phyloP scores from a whole-genome alignment of 331 rosid species.

The Malus hybrid region DNA sequence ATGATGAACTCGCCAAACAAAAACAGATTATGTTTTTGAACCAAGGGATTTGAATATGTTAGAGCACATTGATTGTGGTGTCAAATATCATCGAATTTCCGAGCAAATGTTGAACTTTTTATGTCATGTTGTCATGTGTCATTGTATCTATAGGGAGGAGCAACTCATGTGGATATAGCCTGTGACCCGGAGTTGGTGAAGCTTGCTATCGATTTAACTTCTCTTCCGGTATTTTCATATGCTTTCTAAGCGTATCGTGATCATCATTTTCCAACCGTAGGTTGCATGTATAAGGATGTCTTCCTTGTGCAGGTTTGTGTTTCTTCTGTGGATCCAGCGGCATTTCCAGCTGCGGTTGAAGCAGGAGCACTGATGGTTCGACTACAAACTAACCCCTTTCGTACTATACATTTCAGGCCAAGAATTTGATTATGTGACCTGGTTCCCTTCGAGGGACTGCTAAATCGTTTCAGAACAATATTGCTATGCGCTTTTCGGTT shows the following conservation, averaged over 20 bases:
- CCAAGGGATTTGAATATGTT: not conserved
- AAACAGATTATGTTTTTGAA: not conserved
- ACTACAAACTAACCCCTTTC: slow-evolving; percentile 6
- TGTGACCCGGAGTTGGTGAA: slow-evolving; percentile 91
- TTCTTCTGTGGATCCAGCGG: slow-evolving; percentile 75
- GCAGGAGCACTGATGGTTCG: slow-evolving; percentile 91
- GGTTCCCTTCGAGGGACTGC: not conserved
- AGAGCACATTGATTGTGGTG: not conserved
- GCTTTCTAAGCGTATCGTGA: no score
- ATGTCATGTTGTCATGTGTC: not conserved
- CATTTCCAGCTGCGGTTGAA: slow-evolving; percentile 68
- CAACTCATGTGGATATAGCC: slow-evolving; percentile 97
- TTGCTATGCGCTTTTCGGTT: no score
- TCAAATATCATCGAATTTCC: not conserved
- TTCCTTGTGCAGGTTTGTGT: slow-evolving; percentile 69
- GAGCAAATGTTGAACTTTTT: not conserved
- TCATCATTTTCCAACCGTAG: not conserved
- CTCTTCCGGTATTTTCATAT: slow-evolving; percentile 57
- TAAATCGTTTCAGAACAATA: not conserved
- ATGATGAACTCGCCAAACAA: not conserved
- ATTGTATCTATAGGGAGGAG: slow-evolving; percentile 60
- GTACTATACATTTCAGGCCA: slow-evolving; percentile 1
- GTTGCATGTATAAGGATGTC: not conserved
- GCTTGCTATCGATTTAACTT: slow-evolving; percentile 73
- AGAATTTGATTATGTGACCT: not conserved